Evolutionary conservation across 108 stramenopile species (phyloP).

Genomic region (Nitzschia sp.): DNA sequence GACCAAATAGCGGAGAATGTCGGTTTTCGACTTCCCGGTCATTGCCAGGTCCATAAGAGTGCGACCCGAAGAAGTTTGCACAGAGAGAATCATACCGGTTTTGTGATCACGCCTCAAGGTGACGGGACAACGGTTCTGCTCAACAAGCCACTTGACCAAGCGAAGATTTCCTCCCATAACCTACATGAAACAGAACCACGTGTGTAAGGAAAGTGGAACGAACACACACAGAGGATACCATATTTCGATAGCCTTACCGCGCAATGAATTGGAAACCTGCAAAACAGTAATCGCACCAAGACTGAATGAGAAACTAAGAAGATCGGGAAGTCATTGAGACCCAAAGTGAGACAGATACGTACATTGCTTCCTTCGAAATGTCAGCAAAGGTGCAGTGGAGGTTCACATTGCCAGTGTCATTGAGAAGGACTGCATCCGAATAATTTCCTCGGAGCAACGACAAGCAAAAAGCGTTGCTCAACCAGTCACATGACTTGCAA

Average conservation of each 20-base stretch:
- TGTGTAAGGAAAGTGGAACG: background rate
- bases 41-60: slow-evolving; percentile 53
- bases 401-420: slow-evolving; percentile 74
- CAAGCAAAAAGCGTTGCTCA: slow-evolving; percentile 67
- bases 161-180: slow-evolving; percentile 60
- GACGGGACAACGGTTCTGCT: slow-evolving; percentile 69
- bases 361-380: slow-evolving; percentile 55
- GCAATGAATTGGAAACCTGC: slow-evolving; percentile 73
- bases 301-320: too few species aligned
- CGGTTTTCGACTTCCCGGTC: slow-evolving; percentile 52
- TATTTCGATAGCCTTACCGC: slow-evolving; percentile 26
- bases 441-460: slow-evolving; percentile 64
- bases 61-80: slow-evolving; percentile 38
- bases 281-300: background rate
- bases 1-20: slow-evolving; percentile 46
- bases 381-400: slow-evolving; percentile 65
- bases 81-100: slow-evolving; percentile 22
- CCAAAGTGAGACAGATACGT: slow-evolving; percentile 1
- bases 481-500: slow-evolving; percentile 63
- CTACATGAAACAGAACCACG: background rate
- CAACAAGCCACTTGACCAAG: slow-evolving; percentile 75
- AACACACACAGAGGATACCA: background rate
- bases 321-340: background rate
- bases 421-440: slow-evolving; percentile 46
- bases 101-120: slow-evolving; percentile 23